Base-by-base conservation (phyloP, 192 early-diverging fungal species). In the Coemansia sp. region DNA sequence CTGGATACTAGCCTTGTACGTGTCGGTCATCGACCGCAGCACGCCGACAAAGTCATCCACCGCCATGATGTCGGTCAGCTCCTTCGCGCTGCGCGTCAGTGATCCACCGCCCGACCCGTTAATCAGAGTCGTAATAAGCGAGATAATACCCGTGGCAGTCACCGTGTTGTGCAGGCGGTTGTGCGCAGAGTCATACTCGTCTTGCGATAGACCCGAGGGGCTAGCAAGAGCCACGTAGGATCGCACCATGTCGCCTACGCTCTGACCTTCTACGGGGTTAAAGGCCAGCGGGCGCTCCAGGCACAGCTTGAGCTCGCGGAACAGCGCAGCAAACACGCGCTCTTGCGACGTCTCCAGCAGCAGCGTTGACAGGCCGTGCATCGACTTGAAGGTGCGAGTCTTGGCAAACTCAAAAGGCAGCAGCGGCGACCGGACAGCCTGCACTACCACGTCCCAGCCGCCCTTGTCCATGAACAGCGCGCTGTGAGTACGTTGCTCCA, bases 371-470 rank as follows among this genome's bases (percentile, higher is more conserved):
- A 85, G 60, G 0, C 78, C 83, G 20, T 77, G 72, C 72, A 85
- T 71, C 44, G 79, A 78, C 65, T 81, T 70, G 66, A 81, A 80
- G 27, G 78, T 75, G 46, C 78, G 83, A 49, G 83, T 80, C 71
- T 80, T 85, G 33, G 75, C 76, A 76, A 85, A 80, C 65, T 74
- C 73, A 52, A 85, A 85, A 12, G 83, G 73, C 49, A 85, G 71
- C 38, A 85, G 69, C 64, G 83, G 83, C 29, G 83, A 85, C 34
- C 78, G 67, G 10, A 85, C 60, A 1, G 79, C 71, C 67, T 68
- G 73, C 2, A 80, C 76, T 3, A 85, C 63, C 57, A 81, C 67
- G 7, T 75, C 79, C 83, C 83, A 85, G 2, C 83, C 83, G 54
- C 73, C 79, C 59, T 72, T 74, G 13, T 85, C 75, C 49, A 85